Evolutionary conservation across 352 stramenopile genomes (phyloP), one percentile per base, ranked within the genome.

Genomic region (Globisporangium camurandrum): DNA sequence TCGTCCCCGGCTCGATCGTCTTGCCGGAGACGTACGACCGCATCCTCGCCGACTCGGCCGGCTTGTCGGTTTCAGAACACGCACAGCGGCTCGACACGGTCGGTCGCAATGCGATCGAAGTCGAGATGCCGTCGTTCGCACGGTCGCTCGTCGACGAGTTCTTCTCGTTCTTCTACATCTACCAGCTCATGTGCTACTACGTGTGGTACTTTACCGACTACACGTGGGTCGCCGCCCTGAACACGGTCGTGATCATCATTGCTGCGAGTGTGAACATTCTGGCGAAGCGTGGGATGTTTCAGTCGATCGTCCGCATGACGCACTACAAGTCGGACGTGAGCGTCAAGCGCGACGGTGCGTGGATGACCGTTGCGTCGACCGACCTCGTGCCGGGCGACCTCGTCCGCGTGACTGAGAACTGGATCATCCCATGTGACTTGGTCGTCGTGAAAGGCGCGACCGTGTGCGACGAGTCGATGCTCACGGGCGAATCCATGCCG

Each of bases 141-240:
- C 62, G 66, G 33, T 84, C 71, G 31, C 30, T 86, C 34, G 66
- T 80, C 4, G 56, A 86, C 50, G 77, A 88, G 51, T 71, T 86
- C 46, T 85, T 86, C 46, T 59, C 67, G 1, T 68, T 88, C 44
- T 86, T 86, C 54, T 86, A 88, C 62, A 71, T 88, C 47, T 88
- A 88, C 55, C 72, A 88, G 85, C 58, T 95, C 77, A 75, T 94
- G 81, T 67, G 88, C 67, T 69, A 97, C 82, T 69, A 76, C 71
- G 73, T 84, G 8, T 88, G 74, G 74, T 87, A 78, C 57, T 88
- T 82, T 56, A 83, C 70, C 1, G 61, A 75, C 58, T 86, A 86
- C 62, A 73, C 63, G 11, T 77, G 61, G 59, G 65, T 88, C 17
- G 78, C 61, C 5, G 53, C 71, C 24, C 54, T 88, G 19, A 87